Conservation (phyloP, 2,329 filamentous ascomycete genomes). For the Pseudogymnoascus sp. region DNA sequence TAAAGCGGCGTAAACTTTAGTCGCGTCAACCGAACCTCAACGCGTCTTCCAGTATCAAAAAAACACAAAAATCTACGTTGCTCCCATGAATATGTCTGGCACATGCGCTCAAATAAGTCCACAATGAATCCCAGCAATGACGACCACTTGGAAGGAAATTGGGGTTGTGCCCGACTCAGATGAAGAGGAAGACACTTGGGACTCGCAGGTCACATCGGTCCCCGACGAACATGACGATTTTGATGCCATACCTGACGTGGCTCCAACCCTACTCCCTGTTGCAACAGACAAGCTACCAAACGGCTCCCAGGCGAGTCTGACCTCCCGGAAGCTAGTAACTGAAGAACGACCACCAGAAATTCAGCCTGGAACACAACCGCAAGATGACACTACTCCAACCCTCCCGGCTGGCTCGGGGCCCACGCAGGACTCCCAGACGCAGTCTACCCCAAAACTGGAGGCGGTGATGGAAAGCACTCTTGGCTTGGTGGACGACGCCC, state of each 20-base stretch:
- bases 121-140: slow-evolving; percentile 1
- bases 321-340: neutral
- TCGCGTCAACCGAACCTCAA: neutral
- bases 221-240: neutral
- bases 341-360: neutral
- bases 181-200: slow-evolving; percentile 25
- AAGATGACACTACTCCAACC: neutral
- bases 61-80: neutral
- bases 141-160: slow-evolving; percentile 28
- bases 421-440: neutral
- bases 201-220: slow-evolving; percentile 14
- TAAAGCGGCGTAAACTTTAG: slow-evolving; percentile 3
- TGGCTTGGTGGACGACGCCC: neutral
- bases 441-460: neutral
- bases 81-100: neutral
- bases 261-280: neutral
- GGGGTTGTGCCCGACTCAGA: slow-evolving; percentile 31
- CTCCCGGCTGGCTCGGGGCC: neutral
- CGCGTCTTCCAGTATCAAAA: neutral
- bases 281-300: neutral
- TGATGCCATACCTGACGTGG: slow-evolving; percentile 2
- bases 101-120: neutral
- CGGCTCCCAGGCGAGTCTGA: neutral
- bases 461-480: neutral
- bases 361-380: neutral